phyloP scores from a whole-genome alignment of 306 rosid species.

The Cercis canadensis region DNA sequence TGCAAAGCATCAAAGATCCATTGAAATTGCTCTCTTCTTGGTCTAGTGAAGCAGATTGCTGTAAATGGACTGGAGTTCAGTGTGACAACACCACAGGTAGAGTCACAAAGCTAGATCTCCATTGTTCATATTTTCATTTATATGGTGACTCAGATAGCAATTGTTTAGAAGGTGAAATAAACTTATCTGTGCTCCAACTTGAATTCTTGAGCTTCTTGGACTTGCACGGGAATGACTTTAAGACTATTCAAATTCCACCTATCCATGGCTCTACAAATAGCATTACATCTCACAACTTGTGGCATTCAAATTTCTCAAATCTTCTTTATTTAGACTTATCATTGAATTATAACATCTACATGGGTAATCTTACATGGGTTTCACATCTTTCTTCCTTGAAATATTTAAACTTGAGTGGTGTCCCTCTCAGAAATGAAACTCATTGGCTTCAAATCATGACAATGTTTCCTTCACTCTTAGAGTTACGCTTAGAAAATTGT shows the following conservation, averaged over 20 bases:
- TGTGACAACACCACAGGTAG: slow-evolving; percentile 20
- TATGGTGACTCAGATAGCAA: too few relatives aligned
- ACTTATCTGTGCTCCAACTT: background rate
- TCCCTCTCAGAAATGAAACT: background rate
- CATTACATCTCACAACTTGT: too few relatives aligned
- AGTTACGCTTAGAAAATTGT: slow-evolving; percentile 28
- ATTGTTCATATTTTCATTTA: background rate
- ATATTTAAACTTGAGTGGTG: slow-evolving; percentile 7
- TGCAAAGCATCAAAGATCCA: slow-evolving; percentile 22
- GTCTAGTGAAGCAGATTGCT: slow-evolving; percentile 19
- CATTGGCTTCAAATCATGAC: slow-evolving; percentile 27
- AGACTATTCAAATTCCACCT: background rate
- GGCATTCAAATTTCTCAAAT: slow-evolving; percentile 9
- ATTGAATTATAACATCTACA: background rate
- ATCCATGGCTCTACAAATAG: too few relatives aligned
- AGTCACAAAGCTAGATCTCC: slow-evolving; percentile 8
- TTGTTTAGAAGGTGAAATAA: slow-evolving; percentile 13
- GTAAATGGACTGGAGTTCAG: slow-evolving; percentile 4
- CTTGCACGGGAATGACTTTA: too few relatives aligned
- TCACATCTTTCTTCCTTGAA: slow-evolving; percentile 5
- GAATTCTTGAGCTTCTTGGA: too few relatives aligned
- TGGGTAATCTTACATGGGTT: slow-evolving; percentile 8
- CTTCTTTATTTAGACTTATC: slow-evolving; percentile 4
- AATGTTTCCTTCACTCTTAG: slow-evolving; percentile 41
- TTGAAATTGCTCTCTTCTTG: slow-evolving; percentile 15